Conservation (phyloP, 2,329 filamentous ascomycete genomes). For the Penicillium sp. region DNA sequence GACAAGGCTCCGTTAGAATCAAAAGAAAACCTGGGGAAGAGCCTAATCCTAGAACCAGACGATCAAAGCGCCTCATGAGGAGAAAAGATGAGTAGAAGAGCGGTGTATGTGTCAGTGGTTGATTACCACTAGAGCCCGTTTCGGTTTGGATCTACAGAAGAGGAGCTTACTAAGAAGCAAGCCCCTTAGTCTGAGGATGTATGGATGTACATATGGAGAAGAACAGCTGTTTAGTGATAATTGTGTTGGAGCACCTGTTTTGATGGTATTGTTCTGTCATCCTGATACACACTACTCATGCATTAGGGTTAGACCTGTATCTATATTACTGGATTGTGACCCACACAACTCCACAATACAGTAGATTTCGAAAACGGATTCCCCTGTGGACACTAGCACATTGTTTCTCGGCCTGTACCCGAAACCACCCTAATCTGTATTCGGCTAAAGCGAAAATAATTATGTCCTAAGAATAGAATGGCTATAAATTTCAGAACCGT, state of each 20-base stretch:
- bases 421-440: background rate
- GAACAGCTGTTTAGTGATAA: no score
- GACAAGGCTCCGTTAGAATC: background rate
- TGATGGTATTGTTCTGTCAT: no score
- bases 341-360: no score
- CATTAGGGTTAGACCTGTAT: no score
- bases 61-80: background rate
- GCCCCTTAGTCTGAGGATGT: background rate
- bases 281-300: no score
- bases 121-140: background rate
- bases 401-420: conserved; percentile 2
- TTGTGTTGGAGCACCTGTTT: no score
- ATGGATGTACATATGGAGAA: background rate
- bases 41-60: background rate
- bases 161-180: background rate
- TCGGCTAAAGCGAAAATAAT: background rate
- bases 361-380: background rate
- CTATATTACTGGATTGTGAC: no score
- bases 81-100: background rate
- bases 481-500: background rate
- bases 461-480: background rate
- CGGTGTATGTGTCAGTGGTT: background rate
- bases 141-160: background rate
- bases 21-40: background rate
- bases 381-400: background rate